Percentiles rank a stretch among this genome's conserved stretches.
These are phyloP conservation scores for Rutstroemia sp. DNA, from an alignment of 2,329 filamentous ascomycete species.

Conservation along the genomic window DNA sequence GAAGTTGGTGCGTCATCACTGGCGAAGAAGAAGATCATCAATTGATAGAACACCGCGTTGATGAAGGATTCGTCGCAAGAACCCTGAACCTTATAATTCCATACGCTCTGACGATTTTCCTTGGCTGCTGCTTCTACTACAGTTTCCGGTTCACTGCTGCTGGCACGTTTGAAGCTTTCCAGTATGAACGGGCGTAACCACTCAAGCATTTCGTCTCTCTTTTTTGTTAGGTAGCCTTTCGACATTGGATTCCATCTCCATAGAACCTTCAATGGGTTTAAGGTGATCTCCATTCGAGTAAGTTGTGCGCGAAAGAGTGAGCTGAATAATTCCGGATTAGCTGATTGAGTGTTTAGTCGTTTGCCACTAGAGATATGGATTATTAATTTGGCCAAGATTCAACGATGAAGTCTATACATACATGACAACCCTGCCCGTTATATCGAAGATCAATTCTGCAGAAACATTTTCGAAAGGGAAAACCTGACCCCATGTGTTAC, in stretches of 20 bases:
- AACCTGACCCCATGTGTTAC: not conserved
- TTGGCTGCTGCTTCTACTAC: not conserved
- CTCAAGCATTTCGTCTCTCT: not conserved
- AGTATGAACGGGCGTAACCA: not conserved
- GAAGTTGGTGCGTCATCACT: not conserved
- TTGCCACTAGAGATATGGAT: not conserved
- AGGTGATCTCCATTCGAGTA: not conserved
- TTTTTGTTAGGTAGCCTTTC: not conserved
- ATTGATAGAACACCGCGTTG: not conserved
- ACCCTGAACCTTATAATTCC: not conserved
- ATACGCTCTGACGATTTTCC: not conserved
- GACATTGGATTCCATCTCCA: not conserved
- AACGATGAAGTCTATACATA: not conserved
- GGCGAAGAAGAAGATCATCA: not conserved
- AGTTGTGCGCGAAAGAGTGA: not conserved
- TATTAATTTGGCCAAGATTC: not conserved
- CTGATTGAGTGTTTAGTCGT: not conserved
- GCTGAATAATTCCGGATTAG: not conserved
- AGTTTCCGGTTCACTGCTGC: not conserved
- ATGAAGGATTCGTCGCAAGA: not conserved
- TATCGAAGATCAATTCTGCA: not conserved
- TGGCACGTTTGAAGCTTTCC: not conserved
- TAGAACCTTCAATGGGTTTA: not conserved
- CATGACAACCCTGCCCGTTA: not conserved
- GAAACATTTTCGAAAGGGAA: not conserved